Base-by-base conservation (phyloP, 1,139 yeast species). In the Saccharomyces hybrid region DNA sequence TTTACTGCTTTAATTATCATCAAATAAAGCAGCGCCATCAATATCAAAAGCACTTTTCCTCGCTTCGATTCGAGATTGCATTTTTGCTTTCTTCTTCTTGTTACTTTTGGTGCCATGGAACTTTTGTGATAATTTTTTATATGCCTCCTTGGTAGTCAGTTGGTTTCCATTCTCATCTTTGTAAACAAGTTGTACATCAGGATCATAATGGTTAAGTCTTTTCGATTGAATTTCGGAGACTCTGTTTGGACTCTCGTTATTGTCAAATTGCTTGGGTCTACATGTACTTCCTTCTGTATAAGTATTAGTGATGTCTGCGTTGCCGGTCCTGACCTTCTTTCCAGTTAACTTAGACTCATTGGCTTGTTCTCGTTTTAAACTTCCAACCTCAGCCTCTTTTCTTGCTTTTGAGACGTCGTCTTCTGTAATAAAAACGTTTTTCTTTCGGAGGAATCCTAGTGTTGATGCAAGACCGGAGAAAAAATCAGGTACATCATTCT, bases 71-170 rank as follows among this genome's bases (percentile, higher is more conserved):
- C 71, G 66, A 69, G 74, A 61, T 69, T 78, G 49, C 67, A 67
- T 57, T 62, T 73, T 64, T 46, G 65, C 67, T 56, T 61, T 56
- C 62, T 77, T 77, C 51, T 68, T 71, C 55, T 75, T 74, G 42
- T 80, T 77, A 48, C 80, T 70, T 44, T 75, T 73, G 49, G 77
- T 78, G 1, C 97, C 97, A 68, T 93, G 98, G 72, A 89, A 91
- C 61, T 85, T 84, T 61, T 88, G 96, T 0, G 97, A 88, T 54
- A 90, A 68, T 58, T 83, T 82, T 71, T 89, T 91, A 73, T 83
- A 91, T 0, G 98, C 98, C 59, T 86, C 88, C 67, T 87, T 89
- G 2, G 84, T 77, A 49, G 77, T 74, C 52, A 93, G 71, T 24
- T 76, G 76, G 51, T 82, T 76, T 1, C 98, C 98, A 4, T 74